Conservation (phyloP, 106 monocot species). For the Dendrobium officinale region DNA sequence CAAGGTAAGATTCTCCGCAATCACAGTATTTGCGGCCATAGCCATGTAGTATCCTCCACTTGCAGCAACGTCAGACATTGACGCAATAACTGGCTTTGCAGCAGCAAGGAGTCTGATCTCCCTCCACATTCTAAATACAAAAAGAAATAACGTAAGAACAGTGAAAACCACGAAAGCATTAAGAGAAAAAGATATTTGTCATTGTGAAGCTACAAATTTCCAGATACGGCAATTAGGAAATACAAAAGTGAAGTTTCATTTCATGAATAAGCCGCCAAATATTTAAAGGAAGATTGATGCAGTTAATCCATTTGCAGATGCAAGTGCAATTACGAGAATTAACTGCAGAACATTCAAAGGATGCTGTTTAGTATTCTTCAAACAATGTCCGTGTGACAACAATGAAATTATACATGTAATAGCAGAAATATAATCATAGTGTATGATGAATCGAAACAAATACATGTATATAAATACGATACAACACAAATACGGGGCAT, state of each 20-base stretch:
- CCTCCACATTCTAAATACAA: slow-evolving; percentile 76
- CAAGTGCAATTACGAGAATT: neutral
- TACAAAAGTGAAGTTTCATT: neutral
- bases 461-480: no score
- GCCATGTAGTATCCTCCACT: slow-evolving; percentile 99
- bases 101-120: slow-evolving; percentile 88
- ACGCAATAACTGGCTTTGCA: slow-evolving; percentile 88
- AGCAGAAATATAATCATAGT: neutral
- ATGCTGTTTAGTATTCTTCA: neutral
- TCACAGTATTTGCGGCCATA: slow-evolving; percentile 78
- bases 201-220: neutral
- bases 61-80: slow-evolving; percentile 98
- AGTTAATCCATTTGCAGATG: neutral
- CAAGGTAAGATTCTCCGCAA: slow-evolving; percentile 90
- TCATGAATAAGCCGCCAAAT: neutral
- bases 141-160: neutral
- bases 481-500: no score
- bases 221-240: neutral
- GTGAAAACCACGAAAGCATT: neutral
- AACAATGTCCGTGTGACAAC: neutral
- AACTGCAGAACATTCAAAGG: neutral
- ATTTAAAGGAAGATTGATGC: neutral
- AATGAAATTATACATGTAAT: neutral
- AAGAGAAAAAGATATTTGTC: neutral
- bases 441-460: no score